Base-by-base conservation (phyloP, 331 rosid species). In the Acacia concinna region DNA sequence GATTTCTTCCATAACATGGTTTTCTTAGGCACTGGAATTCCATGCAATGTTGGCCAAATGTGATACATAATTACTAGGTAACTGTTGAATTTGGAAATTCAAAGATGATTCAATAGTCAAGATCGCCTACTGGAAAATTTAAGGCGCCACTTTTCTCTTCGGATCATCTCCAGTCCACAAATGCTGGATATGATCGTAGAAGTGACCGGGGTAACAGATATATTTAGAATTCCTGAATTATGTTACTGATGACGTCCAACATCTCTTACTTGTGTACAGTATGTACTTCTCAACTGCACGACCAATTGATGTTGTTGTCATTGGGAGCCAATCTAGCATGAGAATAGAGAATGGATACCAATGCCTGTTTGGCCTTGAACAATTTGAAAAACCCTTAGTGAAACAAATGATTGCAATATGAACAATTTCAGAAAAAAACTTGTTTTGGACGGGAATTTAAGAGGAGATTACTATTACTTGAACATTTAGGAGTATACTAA, bases 11-110 rank as follows among this genome's bases (percentile, higher is more conserved):
- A 9, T 68, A 65, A 44, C 63, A 17, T 72, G 75, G 41, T 12
- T 68, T 77, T n/a, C n/a, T 86, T 79, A 35, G 62, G 75, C 68
- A 40, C 65, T 37, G 52, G 71, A 71, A 30, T 79, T 78, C 38
- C 18, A 54, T 71, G 78, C 63, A 52, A 52, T 6, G 30, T 69
- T 69, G 72, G 71, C 49, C 21, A 68, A 2, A 73, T 74, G 69
- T 63, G 14, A 34, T 27, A 11, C 21, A 57, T 68, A 38, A 56
- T 81, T 81, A 56, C 28, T 20, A 5, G 14, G 31, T 67, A 66
- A 14, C 68, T 56, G 43, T 59, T 46, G 77, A 79, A 49, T 71
- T 71, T 74, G 64, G 73, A 54, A 67, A 52, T 15, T 75, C 27
- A 57, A 47, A 62, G 73, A 21, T 57, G 63, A 70, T 34, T 71